These are phyloP conservation scores for Multifurca ochricompacta DNA, from an alignment of 768 basidiomycete genomes.

Conservation along the genomic window DNA sequence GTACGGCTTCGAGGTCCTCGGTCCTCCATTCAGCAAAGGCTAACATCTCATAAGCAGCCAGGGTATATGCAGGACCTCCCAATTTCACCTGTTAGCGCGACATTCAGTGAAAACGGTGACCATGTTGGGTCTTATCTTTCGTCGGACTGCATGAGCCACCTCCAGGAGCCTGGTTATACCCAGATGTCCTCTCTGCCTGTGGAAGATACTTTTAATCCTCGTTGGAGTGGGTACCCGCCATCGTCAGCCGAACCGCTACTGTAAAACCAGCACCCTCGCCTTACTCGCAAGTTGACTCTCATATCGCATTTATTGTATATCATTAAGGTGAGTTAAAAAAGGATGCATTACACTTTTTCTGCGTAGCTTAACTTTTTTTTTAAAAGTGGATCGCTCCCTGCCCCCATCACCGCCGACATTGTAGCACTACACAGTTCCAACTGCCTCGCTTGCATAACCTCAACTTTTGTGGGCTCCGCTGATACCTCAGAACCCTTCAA, in stretches of 20 bases:
- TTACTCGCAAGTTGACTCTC: constrained; percentile 6
- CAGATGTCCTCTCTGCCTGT: constrained; percentile 7
- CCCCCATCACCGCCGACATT: constrained; percentile 13
- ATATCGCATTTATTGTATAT: constrained; percentile 20
- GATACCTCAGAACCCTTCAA: constrained; percentile 11
- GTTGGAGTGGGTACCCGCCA: constrained; percentile 17
- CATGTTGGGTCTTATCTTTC: constrained; percentile 12
- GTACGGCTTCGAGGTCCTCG: constrained; percentile 4
- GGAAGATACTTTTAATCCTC: constrained; percentile 15
- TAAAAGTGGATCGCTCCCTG: neutral
- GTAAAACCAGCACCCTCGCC: constrained; percentile 7
- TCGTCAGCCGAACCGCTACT: constrained; percentile 5
- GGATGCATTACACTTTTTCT: neutral
- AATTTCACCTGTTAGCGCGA: constrained; percentile 23
- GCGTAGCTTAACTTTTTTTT: neutral
- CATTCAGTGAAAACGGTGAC: constrained; percentile 19
- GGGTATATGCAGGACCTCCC: constrained; percentile 21
- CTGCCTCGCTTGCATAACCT: constrained; percentile 12
- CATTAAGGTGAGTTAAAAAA: constrained; percentile 13
- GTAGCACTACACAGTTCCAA: constrained; percentile 17
- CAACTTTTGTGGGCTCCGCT: constrained; percentile 8
- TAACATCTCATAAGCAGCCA: constrained; percentile 13
- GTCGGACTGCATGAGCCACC: constrained; percentile 2
- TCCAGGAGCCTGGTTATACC: constrained; percentile 11
- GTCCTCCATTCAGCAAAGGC: neutral